Evolutionary conservation across 352 stramenopile genomes (phyloP).

Genomic region (Aphanomyces euteiches): DNA sequence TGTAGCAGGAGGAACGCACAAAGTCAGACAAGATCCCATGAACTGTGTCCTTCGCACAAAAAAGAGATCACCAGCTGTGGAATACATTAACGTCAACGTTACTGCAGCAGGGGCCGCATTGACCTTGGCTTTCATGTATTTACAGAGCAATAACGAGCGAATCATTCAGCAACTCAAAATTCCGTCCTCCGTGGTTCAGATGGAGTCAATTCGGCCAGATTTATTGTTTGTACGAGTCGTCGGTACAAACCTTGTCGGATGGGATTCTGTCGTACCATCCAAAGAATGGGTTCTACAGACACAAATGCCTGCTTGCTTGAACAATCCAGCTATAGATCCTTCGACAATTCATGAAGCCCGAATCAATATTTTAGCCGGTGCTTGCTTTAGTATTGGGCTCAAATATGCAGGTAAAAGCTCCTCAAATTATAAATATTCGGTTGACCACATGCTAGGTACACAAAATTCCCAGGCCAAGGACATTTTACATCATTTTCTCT

Average conservation of each 20-base stretch:
- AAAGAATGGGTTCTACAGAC: conserved; percentile 84
- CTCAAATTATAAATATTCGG: conserved; percentile 55
- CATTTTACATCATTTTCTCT: conserved; percentile 37
- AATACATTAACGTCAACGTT: conserved; percentile 94
- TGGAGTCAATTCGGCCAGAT: conserved; percentile 96
- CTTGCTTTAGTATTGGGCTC: conserved; percentile 94
- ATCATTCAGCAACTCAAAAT: conserved; percentile 84
- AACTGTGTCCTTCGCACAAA: conserved; percentile 14
- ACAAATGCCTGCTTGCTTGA: conserved; percentile 57
- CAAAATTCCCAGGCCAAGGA: conserved; percentile 56
- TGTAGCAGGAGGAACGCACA: conserved; percentile 80
- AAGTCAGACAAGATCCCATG: conserved; percentile 32
- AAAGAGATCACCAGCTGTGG: conserved; percentile 31
- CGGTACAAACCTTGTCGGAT: conserved; percentile 93
- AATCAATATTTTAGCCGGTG: conserved; percentile 91
- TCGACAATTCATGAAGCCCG: conserved; percentile 92
- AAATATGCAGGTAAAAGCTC: conserved; percentile 90
- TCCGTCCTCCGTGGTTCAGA: conserved; percentile 92
- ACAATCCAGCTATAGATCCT: conserved; percentile 59
- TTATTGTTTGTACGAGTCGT: conserved; percentile 93
- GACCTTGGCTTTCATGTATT: conserved; percentile 95
- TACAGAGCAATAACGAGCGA: conserved; percentile 88
- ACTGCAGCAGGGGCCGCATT: conserved; percentile 91
- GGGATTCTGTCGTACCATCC: conserved; percentile 89
- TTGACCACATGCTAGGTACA: conserved; percentile 68